Conservation (phyloP, 768 basidiomycete species). For the Asterophora lycoperdoides region DNA sequence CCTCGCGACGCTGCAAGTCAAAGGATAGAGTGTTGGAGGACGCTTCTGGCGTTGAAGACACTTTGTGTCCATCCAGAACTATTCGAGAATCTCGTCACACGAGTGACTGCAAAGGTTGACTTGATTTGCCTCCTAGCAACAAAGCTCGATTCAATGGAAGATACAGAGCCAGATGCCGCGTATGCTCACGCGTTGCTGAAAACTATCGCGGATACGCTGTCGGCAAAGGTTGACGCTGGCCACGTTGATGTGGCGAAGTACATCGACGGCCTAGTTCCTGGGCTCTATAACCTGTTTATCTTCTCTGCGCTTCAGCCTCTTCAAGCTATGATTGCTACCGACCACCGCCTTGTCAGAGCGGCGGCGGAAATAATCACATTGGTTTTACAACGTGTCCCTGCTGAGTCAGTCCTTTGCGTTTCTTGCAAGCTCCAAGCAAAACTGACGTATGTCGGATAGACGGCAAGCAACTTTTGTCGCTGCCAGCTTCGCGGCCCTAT, state of each 20-base stretch:
- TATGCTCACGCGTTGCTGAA: conserved; percentile 83
- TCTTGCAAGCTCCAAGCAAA: background rate
- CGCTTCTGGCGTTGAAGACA: conserved; percentile 61
- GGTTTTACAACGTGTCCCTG: conserved; percentile 58
- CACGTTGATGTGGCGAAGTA: conserved; percentile 80
- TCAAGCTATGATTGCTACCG: conserved; percentile 30
- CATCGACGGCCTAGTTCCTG: conserved; percentile 68
- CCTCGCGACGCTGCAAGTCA: conserved; percentile 45
- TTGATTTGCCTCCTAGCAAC: conserved; percentile 45
- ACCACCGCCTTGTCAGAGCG: conserved; percentile 52
- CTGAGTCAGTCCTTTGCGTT: conserved; percentile 51
- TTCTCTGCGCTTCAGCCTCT: conserved; percentile 35
- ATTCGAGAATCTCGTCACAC: conserved; percentile 81
- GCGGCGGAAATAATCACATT: conserved; percentile 65
- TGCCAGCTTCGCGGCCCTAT: conserved; percentile 49
- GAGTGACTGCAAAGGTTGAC: conserved; percentile 74
- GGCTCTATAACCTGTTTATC: conserved; percentile 61
- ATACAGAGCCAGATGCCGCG: conserved; percentile 63
- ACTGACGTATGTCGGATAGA: conserved; percentile 34
- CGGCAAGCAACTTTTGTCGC: conserved; percentile 58
- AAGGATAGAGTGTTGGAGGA: conserved; percentile 63
- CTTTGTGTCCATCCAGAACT: conserved; percentile 72
- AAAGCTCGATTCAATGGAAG: conserved; percentile 21
- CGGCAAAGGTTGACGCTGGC: conserved; percentile 37
- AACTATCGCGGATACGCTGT: conserved; percentile 60